Percentiles rank a stretch among this genome's conserved stretches.
Evolutionary conservation across 495 filamentous ascomycete species (phyloP).

Genomic region (Stereocaulon alpinum): DNA sequence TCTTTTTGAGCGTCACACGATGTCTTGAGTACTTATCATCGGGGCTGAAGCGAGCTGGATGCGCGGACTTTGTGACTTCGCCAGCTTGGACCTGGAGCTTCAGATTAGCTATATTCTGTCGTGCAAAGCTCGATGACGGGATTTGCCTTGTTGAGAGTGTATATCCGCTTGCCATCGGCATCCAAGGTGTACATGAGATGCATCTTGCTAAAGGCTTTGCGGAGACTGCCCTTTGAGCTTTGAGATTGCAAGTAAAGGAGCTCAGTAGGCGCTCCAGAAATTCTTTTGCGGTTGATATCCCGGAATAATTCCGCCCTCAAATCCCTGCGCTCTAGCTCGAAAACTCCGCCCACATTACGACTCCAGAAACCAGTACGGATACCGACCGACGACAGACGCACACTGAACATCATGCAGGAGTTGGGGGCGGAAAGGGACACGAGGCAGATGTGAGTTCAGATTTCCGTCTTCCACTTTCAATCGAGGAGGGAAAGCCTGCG

Average conservation of each 20-base stretch:
- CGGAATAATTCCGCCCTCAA: not conserved
- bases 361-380: not conserved
- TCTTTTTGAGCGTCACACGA: conserved; percentile 83
- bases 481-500: conserved; percentile 17
- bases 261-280: not conserved
- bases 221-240: too few species aligned
- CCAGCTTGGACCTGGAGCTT: conserved; percentile 42
- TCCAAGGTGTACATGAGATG: conserved; percentile 71
- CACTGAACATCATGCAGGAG: conserved; percentile 1
- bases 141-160: conserved; percentile 68
- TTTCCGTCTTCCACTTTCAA: not conserved
- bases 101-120: not conserved
- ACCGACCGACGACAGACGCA: not conserved
- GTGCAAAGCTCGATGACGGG: not conserved
- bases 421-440: not conserved
- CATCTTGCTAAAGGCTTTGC: conserved; percentile 28
- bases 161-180: conserved; percentile 66
- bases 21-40: conserved; percentile 97
- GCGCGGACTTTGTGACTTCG: conserved; percentile 85
- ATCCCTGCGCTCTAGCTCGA: not conserved
- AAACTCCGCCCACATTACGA: not conserved
- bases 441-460: conserved; percentile 9
- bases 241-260: not conserved
- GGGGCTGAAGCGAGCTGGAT: conserved; percentile 92
- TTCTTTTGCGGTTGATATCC: not conserved